Percentiles rank a stretch among this genome's conserved stretches.
phyloP scores from a whole-genome alignment of 495 filamentous ascomycete species.

The Aspergillus ellipticus region DNA sequence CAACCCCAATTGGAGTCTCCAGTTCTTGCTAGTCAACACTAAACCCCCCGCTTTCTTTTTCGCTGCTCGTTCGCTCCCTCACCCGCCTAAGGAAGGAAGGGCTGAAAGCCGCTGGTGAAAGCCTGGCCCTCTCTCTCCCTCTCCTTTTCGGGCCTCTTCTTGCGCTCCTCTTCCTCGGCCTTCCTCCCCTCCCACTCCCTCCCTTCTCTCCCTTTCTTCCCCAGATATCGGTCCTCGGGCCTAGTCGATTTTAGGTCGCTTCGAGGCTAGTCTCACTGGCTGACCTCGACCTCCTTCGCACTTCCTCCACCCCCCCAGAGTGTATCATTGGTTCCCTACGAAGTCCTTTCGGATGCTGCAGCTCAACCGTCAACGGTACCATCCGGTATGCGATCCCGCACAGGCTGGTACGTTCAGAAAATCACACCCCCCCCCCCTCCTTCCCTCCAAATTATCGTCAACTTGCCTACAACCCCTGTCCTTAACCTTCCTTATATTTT shows the following conservation, averaged over 20 bases:
- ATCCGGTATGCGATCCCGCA: constrained; percentile 50
- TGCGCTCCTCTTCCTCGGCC: not conserved
- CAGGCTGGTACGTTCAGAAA: constrained; percentile 40
- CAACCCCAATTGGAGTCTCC: not conserved
- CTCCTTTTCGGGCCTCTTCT: not conserved
- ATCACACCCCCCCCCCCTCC: not conserved
- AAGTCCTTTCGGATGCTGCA: constrained; percentile 27
- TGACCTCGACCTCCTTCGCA: not conserved
- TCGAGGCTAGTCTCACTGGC: constrained; percentile 8
- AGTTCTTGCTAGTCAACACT: not conserved
- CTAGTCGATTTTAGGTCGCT: constrained; percentile 7
- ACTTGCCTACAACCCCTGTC: not conserved
- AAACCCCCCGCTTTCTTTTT: not conserved
- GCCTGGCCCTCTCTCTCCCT: not conserved
- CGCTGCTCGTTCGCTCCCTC: not conserved
- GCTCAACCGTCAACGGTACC: constrained; percentile 24
- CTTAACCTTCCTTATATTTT: not conserved
- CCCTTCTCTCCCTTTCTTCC: not conserved
- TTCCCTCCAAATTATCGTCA: not conserved
- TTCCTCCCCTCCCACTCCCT: not conserved
- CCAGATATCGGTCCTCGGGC: constrained; percentile 4
- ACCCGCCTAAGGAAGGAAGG: not conserved
- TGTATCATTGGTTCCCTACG: constrained; percentile 10
- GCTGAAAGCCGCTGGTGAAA: not conserved
- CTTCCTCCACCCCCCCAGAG: constrained; percentile 1